Evolutionary conservation across 73 alveolate genomes (phyloP).

Genomic region (Paramecium primaurelia): DNA sequence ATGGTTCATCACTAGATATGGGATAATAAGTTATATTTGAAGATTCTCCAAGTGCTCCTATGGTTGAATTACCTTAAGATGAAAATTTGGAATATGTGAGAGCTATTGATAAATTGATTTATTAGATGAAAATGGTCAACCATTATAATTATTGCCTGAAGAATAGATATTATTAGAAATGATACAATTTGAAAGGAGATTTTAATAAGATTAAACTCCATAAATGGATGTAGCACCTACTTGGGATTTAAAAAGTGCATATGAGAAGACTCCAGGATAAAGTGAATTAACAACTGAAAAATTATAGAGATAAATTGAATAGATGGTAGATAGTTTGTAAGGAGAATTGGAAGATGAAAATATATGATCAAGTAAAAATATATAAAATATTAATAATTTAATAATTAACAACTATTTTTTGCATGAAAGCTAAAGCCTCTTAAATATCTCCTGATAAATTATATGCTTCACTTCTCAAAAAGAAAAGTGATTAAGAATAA

Average conservation of each 20-base stretch:
- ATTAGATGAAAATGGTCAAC: neutral
- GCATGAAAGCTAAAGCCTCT: neutral
- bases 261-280: neutral
- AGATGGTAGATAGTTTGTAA: neutral
- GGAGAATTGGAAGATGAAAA: neutral
- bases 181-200: neutral
- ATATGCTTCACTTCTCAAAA: constrained; percentile 18
- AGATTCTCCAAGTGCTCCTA: neutral
- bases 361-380: neutral
- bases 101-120: neutral
- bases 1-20: constrained; percentile 13
- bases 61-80: neutral
- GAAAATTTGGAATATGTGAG: neutral
- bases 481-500: neutral
- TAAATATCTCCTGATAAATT: constrained; percentile 29
- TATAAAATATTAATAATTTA: neutral
- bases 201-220: neutral
- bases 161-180: neutral
- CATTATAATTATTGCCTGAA: neutral
- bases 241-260: neutral
- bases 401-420: neutral
- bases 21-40: neutral
- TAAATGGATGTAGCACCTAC: neutral
- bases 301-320: neutral
- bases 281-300: neutral